Evolutionary conservation across 2,329 filamentous ascomycete genomes (phyloP), one percentile per base, ranked within the genome.

Genomic region (Trichoderma endophyticum): DNA sequence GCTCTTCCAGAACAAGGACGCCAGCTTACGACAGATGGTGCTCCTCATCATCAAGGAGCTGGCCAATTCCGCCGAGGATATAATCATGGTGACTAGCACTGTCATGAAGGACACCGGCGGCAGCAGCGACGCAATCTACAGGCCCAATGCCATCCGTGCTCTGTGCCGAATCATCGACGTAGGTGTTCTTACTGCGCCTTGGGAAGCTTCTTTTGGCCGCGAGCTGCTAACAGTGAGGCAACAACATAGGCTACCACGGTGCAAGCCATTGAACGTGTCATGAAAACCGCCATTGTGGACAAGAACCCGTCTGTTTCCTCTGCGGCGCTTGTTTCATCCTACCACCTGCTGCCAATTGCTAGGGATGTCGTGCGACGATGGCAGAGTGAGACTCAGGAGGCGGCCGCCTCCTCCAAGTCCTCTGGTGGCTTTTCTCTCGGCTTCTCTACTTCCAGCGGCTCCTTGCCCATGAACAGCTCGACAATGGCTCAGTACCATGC

Each of bases 31-130:
- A 79, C 96, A 99, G 87, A 98, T 98, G 95, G 95, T 99, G 66
- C 97, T 98, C 85, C 88, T 98, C 76, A 91, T 98, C 81, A 93
- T 98, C 86, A 99, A 98, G 89, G 96, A 99, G 88, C 88, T 99
- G 79, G 94, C 95, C 76, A 90, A 91, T 82, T 97, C 94, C 28
- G 96, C 96, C 72, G 94, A 98, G 85, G 96, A 99, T 87, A 97
- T 98, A 75, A 99, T 99, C 82, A 98, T 99, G 96, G 96, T 98
- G 74, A 99, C 96, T 21, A 97, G 94, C 84, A 98, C 95, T 77
- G 98, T 99, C 78, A 99, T 98, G 96, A 99, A 99, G 87, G 96
- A 99, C 82, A 98, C 95, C 12, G 94, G 95, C 67, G 94, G 97
- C 75, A 93, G 95, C 79, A 98, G 94, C 79, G 96, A 98, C 80